Percentiles rank a stretch among this genome's conserved stretches.
Evolutionary conservation across 1,284 basidiomycete species (phyloP).

Genomic region (Microbotryum silenes-acaulis): DNA sequence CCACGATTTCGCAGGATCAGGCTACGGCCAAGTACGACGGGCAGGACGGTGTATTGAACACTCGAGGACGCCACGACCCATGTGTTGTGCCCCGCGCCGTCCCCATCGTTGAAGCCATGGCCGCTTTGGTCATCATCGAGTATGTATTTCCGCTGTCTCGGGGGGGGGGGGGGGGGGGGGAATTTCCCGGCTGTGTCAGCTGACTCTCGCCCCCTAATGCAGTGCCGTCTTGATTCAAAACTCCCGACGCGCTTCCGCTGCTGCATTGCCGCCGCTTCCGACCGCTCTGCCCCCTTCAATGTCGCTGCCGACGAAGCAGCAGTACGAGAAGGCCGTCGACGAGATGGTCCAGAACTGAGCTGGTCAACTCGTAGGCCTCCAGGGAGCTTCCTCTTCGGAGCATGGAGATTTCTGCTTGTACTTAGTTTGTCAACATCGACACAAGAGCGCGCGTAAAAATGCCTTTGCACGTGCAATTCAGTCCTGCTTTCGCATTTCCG

Average conservation of each 20-base stretch:
- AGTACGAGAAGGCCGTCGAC: slow-evolving; percentile 16
- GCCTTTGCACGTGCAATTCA: not conserved
- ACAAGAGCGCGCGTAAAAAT: not conserved
- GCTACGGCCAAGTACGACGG: slow-evolving; percentile 88
- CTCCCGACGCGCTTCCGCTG: slow-evolving; percentile 59
- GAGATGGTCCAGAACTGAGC: slow-evolving; percentile 13
- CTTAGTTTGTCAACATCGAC: no score
- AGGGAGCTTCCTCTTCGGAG: not conserved
- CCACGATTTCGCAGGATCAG: slow-evolving; percentile 92
- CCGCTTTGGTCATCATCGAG: slow-evolving; percentile 91
- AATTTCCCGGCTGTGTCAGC: not conserved
- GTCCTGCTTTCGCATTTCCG: no score
- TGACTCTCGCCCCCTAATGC: not conserved
- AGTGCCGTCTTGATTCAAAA: slow-evolving; percentile 75
- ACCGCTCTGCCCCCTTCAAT: slow-evolving; percentile 71
- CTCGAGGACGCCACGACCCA: slow-evolving; percentile 69
- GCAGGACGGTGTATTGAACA: slow-evolving; percentile 73
- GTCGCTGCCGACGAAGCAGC: slow-evolving; percentile 23
- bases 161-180: no score
- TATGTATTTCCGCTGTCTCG: slow-evolving; percentile 38
- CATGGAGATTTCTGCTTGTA: not conserved
- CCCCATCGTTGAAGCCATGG: slow-evolving; percentile 98
- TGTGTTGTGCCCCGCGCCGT: slow-evolving; percentile 96
- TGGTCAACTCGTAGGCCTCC: not conserved
- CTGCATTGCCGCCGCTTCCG: slow-evolving; percentile 63